Evolutionary conservation across 2,329 filamentous ascomycete species (phyloP), one percentile per base, ranked within the genome.

Genomic region (Torrubiella hemipterigena): DNA sequence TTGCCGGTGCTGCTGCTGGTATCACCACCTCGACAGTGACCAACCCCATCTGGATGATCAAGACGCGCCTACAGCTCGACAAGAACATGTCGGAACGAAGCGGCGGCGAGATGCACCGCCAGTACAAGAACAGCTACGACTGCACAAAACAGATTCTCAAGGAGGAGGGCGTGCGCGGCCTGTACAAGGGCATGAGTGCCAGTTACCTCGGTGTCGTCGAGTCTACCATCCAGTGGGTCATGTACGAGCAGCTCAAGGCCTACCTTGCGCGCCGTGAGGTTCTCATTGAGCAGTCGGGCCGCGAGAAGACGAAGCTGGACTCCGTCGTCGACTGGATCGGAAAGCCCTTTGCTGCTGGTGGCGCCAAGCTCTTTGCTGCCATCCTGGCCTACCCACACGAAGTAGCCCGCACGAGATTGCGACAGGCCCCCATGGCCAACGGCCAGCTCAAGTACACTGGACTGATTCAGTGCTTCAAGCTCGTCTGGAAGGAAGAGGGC

Each of bases 11-110:
- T 2, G 66, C 70, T 12, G 86, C 87, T 1, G 87, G 87, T 3
- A 72, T 95, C 26, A 77, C 79, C 6, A 95, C 89, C 0, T 83
- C 83, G 28, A 95, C 89, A 1, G 83, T 81, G 15, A 96, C 87
- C 22, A 95, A 95, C 55, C 87, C 87, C 2, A 94, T 96, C 48
- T 96, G 87, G 87, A 71, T 96, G 40, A 76, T 96, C 50, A 96
- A 96, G 67, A 96, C 87, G 24, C 69, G 87, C 19, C 54, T 96
- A 44, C 87, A 96, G 58, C 71, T 96, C 20, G 87, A 96, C 61
- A 93, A 87, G 62, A 83, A 82, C 49, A 72, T 76, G 31, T 80
- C 79, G 12, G 70, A 73, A 44, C 61, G 69, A 39, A 62, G 68
- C 36, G 70, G 61, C 17, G 66, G 63, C 23, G 52, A 59, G 17